A percentile compares a stretch with the other conserved stretches of the same genome.
Evolutionary conservation across 2,329 filamentous ascomycete genomes (phyloP).

Genomic region (Pyricularia sp.): DNA sequence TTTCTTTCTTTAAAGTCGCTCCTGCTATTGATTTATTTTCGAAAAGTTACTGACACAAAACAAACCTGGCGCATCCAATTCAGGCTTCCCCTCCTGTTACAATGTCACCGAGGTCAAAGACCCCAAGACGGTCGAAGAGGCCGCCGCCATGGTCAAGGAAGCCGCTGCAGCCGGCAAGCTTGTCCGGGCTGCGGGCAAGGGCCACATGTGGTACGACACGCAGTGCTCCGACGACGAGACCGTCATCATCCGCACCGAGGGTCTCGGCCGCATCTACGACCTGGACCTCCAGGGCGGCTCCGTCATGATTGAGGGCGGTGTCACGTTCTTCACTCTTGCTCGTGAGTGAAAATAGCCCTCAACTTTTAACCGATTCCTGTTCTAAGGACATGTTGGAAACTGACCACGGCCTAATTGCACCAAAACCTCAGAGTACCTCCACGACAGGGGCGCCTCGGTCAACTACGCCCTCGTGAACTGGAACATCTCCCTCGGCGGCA

Average conservation of each 20-base stretch:
- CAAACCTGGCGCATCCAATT: neutral
- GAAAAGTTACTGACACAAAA: neutral
- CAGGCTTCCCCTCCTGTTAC: constrained; percentile 31
- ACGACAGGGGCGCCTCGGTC: constrained; percentile 31
- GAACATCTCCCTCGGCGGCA: constrained; percentile 42
- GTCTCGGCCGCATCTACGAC: constrained; percentile 54
- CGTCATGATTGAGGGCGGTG: constrained; percentile 40
- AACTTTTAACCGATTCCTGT: too few species aligned
- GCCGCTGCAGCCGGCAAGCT: constrained; percentile 27
- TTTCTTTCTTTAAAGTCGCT: neutral
- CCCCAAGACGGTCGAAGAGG: constrained; percentile 33
- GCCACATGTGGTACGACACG: constrained; percentile 45
- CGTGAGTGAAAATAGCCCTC: neutral
- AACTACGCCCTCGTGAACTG: constrained; percentile 43
- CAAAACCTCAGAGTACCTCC: constrained; percentile 28
- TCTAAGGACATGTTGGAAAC: too few species aligned
- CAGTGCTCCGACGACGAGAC: constrained; percentile 41
- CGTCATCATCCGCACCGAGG: constrained; percentile 35
- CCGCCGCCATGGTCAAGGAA: constrained; percentile 27
- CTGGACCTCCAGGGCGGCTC: constrained; percentile 31
- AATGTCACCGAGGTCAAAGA: constrained; percentile 34
- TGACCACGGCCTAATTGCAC: neutral
- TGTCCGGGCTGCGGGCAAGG: constrained; percentile 37
- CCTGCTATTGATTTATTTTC: neutral
- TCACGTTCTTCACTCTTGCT: constrained; percentile 40